A percentile compares a stretch with the other conserved stretches of the same genome.
phyloP scores from a whole-genome alignment of 2,329 filamentous ascomycete species.

The Calonectria montana region DNA sequence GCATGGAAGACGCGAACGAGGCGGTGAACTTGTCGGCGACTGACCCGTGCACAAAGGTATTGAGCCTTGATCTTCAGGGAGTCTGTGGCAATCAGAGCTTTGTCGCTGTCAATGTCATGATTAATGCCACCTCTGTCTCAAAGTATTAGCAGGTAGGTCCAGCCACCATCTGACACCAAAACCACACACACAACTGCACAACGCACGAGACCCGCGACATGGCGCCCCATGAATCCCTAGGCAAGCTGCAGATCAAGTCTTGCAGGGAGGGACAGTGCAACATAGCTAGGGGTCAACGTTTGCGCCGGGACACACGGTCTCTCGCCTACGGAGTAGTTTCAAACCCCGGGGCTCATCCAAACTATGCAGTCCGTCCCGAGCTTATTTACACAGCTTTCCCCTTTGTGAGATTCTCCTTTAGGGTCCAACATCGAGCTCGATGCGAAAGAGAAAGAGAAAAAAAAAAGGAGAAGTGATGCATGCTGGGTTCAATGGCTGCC shows the following conservation, averaged over 20 bases:
- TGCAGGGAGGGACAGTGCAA: not conserved
- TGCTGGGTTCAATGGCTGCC: conserved; percentile 24
- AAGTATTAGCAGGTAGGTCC: not conserved
- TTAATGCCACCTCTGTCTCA: conserved; percentile 9
- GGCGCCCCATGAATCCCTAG: not conserved
- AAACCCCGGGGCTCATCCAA: conserved; percentile 3
- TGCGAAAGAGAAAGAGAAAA: too few species aligned
- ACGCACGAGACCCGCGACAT: conserved; percentile 18
- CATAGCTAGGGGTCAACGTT: conserved; percentile 2
- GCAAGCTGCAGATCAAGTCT: conserved; percentile 6
- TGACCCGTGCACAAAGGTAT: conserved; percentile 13
- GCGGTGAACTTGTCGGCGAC: conserved; percentile 15
- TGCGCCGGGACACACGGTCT: not conserved
- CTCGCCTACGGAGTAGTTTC: conserved; percentile 3
- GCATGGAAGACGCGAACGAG: conserved; percentile 4
- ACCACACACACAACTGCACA: not conserved
- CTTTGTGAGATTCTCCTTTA: not conserved
- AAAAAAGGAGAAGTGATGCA: conserved; percentile 2
- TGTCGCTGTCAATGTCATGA: conserved; percentile 3
- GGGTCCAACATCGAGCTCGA: conserved; percentile 5
- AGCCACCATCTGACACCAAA: conserved; percentile 2
- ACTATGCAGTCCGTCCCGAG: not conserved
- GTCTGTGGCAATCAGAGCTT: conserved; percentile 9
- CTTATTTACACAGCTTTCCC: conserved; percentile 6
- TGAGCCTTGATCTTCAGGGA: not conserved